Evolutionary conservation across 306 rosid species (phyloP).

Genomic region (Pyrus communis): DNA sequence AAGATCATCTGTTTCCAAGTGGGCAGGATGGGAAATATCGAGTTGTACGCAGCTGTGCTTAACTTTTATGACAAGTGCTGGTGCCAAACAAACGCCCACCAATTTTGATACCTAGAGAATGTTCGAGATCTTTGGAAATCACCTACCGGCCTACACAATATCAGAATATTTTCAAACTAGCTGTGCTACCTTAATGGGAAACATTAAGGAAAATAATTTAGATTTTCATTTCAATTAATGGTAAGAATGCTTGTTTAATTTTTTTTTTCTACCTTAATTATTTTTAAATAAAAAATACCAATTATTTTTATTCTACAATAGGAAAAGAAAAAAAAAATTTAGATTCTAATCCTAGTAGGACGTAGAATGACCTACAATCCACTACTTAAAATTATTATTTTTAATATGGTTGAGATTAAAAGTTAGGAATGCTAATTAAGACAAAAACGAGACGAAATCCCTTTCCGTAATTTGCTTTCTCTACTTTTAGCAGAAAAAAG

Average conservation of each 20-base stretch:
- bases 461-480: background rate
- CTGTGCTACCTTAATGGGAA: background rate
- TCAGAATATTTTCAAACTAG: background rate
- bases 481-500: background rate
- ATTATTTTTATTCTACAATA: no score
- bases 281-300: no score
- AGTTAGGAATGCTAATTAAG: background rate
- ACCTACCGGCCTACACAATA: background rate
- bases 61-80: background rate
- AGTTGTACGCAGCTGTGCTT: background rate
- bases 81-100: slow-evolving; percentile 3
- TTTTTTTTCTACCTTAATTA: no score
- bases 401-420: background rate
- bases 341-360: no score
- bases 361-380: no score
- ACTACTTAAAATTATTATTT: no score
- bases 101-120: background rate
- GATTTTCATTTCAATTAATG: background rate
- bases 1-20: background rate
- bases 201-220: background rate
- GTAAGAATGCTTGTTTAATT: background rate
- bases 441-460: background rate
- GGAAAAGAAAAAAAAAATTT: no score
- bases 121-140: background rate
- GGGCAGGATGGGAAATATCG: background rate